These are phyloP conservation scores for Boletus rubroflammeus DNA, from an alignment of 768 basidiomycete genomes.

Conservation along the genomic window DNA sequence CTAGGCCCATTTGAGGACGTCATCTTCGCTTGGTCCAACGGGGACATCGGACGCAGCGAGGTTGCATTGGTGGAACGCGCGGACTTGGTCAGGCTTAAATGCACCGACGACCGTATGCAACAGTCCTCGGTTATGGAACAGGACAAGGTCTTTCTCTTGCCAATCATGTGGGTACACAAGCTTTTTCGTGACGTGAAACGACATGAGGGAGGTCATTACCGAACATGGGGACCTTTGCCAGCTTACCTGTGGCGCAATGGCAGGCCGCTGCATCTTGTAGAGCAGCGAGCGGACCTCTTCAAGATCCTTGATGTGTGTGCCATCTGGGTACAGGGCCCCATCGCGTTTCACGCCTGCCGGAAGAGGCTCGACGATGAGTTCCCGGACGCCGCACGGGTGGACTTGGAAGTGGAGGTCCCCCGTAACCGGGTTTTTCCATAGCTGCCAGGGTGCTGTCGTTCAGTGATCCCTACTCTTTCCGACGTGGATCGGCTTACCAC, in stretches of 20 bases:
- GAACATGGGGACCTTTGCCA: neutral
- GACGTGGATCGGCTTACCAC: slow-evolving; percentile 37
- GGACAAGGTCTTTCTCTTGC: slow-evolving; percentile 59
- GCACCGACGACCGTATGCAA: slow-evolving; percentile 69
- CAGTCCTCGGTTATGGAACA: slow-evolving; percentile 73
- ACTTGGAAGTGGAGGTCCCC: slow-evolving; percentile 84
- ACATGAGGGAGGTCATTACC: neutral
- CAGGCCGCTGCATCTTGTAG: slow-evolving; percentile 87
- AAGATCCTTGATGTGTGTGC: slow-evolving; percentile 71
- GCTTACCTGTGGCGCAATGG: slow-evolving; percentile 72
- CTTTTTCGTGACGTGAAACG: slow-evolving; percentile 14
- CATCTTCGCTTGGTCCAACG: slow-evolving; percentile 43
- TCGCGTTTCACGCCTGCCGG: slow-evolving; percentile 55
- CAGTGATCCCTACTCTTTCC: neutral
- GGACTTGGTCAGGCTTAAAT: slow-evolving; percentile 45
- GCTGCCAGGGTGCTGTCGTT: slow-evolving; percentile 33
- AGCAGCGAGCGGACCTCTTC: slow-evolving; percentile 69
- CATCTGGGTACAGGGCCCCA: slow-evolving; percentile 79
- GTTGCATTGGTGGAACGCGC: slow-evolving; percentile 57
- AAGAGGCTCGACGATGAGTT: slow-evolving; percentile 69
- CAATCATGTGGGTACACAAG: slow-evolving; percentile 90
- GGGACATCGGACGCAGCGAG: slow-evolving; percentile 52
- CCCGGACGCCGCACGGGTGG: slow-evolving; percentile 72
- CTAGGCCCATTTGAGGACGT: slow-evolving; percentile 43
- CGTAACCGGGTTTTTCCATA: slow-evolving; percentile 93